Evolutionary conservation across 2,329 filamentous ascomycete genomes (phyloP), one percentile per base, ranked within the genome.

Genomic region (Calonectria hongkongensis): DNA sequence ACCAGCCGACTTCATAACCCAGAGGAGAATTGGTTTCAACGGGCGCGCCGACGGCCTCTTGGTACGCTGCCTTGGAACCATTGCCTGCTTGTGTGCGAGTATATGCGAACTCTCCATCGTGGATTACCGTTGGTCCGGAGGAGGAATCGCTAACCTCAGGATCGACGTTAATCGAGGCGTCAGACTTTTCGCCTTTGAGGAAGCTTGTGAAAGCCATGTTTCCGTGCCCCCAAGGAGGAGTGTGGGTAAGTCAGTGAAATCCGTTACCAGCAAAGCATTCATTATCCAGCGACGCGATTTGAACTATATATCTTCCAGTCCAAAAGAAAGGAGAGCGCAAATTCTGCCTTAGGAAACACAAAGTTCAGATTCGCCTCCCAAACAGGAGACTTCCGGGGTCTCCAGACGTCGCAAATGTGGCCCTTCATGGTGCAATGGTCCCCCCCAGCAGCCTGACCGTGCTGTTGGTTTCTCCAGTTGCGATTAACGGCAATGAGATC

Each of bases 21-120:
- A 93, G 82, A 0, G 92, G 91, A 0, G 90, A 92, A 2, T 86
- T 77, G 2, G 82, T 82, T 79, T 93, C 91, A 4, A 93, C 89
- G 0, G 91, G 91, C 0, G 91, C 91, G 45, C 91, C 91, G 9
- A 86, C 86, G 0, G 89, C 90, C 78, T 93, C 91, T 76, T 92
- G 91, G 75, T 91, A 92, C 0, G 88, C 87, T 2, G 85, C 82
- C 60, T 85, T 81, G 5, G 86, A 83, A 18, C 85, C 86, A 75
- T 92, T 92, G 4, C 86, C 87, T 1, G 85, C 88, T 18, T 81
- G 73, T 0, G 70, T 76, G 1, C 77, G 73, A 3, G 73, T 76
- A 2, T 76, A 79, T 0, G 77, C 75, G 0, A 79, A 70, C 4
- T 63, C 56, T 7, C 77, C 77, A 67, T 79, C 77, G 36, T 63